phyloP scores from a whole-genome alignment of 2,329 filamentous ascomycete species.

The Aspergillus neoniger region DNA sequence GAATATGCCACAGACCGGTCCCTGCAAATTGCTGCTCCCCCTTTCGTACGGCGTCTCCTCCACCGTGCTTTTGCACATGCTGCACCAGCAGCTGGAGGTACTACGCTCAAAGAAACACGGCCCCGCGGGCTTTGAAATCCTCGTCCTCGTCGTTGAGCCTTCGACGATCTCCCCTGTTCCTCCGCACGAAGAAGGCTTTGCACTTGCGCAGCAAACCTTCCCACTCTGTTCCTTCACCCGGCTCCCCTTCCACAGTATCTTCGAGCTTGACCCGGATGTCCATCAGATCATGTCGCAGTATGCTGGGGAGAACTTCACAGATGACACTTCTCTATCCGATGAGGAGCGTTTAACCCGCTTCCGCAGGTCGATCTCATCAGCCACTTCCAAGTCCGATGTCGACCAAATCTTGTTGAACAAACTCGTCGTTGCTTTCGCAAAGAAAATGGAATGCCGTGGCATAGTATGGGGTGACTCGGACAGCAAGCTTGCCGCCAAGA shows the following conservation, averaged over 20 bases:
- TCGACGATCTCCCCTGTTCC: conserved; percentile 29
- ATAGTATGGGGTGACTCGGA: conserved; percentile 85
- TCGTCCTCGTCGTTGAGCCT: conserved; percentile 46
- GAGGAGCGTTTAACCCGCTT: conserved; percentile 56
- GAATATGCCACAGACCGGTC: conserved; percentile 41
- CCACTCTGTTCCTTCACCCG: conserved; percentile 65
- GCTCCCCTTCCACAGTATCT: conserved; percentile 65
- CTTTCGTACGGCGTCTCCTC: conserved; percentile 84
- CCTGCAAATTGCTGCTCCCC: conserved; percentile 68
- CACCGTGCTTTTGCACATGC: conserved; percentile 70
- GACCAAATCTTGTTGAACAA: conserved; percentile 69
- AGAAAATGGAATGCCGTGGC: conserved; percentile 62
- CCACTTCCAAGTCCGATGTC: conserved; percentile 76
- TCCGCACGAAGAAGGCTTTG: conserved; percentile 37
- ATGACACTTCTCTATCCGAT: conserved; percentile 34
- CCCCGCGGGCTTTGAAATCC: conserved; percentile 67
- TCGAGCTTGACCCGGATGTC: conserved; percentile 46
- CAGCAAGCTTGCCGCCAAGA: conserved; percentile 81
- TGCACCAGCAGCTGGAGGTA: conserved; percentile 68
- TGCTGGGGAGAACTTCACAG: conserved; percentile 27
- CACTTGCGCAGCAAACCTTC: conserved; percentile 59
- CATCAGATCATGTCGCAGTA: conserved; percentile 36
- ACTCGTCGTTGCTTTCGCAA: conserved; percentile 68
- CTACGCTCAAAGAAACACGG: conserved; percentile 64
- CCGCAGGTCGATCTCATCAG: conserved; percentile 65